These are phyloP conservation scores for Phyllachora maydis DNA, from an alignment of 2,329 filamentous ascomycete species.

Conservation along the genomic window DNA sequence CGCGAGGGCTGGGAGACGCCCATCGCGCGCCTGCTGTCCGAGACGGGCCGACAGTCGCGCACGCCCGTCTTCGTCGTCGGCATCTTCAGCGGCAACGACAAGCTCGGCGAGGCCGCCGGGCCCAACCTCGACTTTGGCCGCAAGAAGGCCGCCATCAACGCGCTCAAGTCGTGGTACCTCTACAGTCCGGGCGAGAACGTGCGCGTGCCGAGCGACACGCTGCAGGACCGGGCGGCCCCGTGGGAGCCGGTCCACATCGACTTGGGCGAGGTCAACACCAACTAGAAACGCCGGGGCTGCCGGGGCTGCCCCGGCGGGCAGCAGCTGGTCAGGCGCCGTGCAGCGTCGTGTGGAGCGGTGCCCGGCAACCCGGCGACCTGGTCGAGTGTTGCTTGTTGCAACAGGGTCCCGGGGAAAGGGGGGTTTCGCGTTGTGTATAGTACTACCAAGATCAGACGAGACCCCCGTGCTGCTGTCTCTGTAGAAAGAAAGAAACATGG, in stretches of 20 bases:
- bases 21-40: conserved; percentile 68
- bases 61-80: conserved; percentile 87
- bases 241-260: conserved; percentile 53
- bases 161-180: conserved; percentile 88
- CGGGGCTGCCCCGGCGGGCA: too few relatives aligned
- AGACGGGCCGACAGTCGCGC: conserved; percentile 70
- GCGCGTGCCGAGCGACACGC: conserved; percentile 48
- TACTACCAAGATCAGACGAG: too few relatives aligned
- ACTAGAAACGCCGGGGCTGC: too few relatives aligned
- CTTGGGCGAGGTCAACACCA: conserved; percentile 50
- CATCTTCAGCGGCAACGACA: conserved; percentile 78
- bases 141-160: conserved; percentile 59
- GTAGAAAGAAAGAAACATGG: too few relatives aligned
- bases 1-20: conserved; percentile 79
- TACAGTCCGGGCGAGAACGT: conserved; percentile 58
- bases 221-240: conserved; percentile 31
- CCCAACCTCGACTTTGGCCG: conserved; percentile 59
- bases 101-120: conserved; percentile 78
- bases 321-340: too few relatives aligned
- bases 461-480: too few relatives aligned
- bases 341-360: too few relatives aligned
- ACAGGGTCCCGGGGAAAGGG: too few relatives aligned
- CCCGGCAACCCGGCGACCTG: too few relatives aligned
- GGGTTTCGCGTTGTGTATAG: too few relatives aligned
- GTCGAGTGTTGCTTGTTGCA: too few relatives aligned